Conservation (phyloP, 306 rosid genomes). For the Herpetospermum pedunculosum region DNA sequence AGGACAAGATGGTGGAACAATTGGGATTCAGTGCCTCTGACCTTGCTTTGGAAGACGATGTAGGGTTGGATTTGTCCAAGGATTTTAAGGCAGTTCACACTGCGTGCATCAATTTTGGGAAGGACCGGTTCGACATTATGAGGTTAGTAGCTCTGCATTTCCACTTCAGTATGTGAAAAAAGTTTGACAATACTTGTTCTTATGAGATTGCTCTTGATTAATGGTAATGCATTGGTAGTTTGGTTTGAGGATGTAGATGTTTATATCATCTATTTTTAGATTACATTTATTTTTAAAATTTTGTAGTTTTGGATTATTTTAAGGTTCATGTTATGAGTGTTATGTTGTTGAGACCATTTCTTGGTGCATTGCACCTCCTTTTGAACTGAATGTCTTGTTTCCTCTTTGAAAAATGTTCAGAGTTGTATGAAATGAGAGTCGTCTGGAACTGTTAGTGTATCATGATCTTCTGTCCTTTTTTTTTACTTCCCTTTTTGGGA, state of each 20-base stretch:
- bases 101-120: constrained; percentile 80
- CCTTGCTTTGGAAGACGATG: constrained; percentile 10
- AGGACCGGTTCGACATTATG: constrained; percentile 76
- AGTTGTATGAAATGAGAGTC: neutral
- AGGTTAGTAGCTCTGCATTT: constrained; percentile 42
- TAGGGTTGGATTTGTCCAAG: constrained; percentile 42
- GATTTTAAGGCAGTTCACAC: constrained; percentile 59
- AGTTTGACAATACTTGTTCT: neutral
- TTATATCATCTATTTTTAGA: neutral
- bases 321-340: neutral
- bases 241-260: neutral
- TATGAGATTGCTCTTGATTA: neutral
- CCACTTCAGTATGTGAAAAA: neutral
- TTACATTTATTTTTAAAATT: neutral
- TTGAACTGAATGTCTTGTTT: neutral
- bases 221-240: neutral
- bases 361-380: neutral
- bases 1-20: constrained; percentile 55
- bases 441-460: neutral
- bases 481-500: neutral
- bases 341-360: neutral
- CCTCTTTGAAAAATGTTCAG: neutral
- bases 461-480: neutral
- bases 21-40: constrained; percentile 39
- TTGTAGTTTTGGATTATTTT: neutral